Conservation (phyloP, 331 rosid genomes). For the Pyracantha coccinea region DNA sequence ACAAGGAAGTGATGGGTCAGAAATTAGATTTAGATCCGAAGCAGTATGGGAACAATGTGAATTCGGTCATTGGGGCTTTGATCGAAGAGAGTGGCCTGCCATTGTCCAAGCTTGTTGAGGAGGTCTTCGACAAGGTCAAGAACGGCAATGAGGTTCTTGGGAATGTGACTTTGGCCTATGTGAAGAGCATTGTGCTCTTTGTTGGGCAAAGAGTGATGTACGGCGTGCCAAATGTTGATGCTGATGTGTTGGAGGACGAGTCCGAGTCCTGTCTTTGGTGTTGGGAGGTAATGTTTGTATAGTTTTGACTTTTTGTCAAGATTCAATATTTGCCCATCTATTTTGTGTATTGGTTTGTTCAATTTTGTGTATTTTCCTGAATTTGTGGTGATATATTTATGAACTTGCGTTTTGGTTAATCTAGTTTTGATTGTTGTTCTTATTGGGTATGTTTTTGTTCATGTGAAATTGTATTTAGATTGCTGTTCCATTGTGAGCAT, state of each 20-base stretch:
- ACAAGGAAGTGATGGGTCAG: slow-evolving; percentile 34
- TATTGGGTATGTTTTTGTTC: not conserved
- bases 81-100: slow-evolving; percentile 81
- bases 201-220: slow-evolving; percentile 78
- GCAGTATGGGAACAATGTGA: slow-evolving; percentile 24
- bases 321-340: not conserved
- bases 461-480: not conserved
- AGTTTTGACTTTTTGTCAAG: not conserved
- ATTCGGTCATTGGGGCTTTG: slow-evolving; percentile 49
- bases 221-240: slow-evolving; percentile 70
- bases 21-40: slow-evolving; percentile 27
- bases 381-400: not conserved
- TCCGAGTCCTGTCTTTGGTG: slow-evolving; percentile 83
- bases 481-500: not conserved
- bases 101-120: slow-evolving; percentile 58
- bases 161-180: slow-evolving; percentile 44
- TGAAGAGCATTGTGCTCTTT: slow-evolving; percentile 53
- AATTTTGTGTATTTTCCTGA: not conserved
- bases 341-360: not conserved
- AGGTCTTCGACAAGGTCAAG: slow-evolving; percentile 37
- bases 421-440: not conserved
- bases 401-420: not conserved
- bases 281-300: slow-evolving; percentile 67
- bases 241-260: slow-evolving; percentile 78
- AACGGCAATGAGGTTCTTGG: slow-evolving; percentile 23